Evolutionary conservation across 352 stramenopile species (phyloP), one percentile per base, ranked within the genome.

Genomic region (Globisporangium yorkense): DNA sequence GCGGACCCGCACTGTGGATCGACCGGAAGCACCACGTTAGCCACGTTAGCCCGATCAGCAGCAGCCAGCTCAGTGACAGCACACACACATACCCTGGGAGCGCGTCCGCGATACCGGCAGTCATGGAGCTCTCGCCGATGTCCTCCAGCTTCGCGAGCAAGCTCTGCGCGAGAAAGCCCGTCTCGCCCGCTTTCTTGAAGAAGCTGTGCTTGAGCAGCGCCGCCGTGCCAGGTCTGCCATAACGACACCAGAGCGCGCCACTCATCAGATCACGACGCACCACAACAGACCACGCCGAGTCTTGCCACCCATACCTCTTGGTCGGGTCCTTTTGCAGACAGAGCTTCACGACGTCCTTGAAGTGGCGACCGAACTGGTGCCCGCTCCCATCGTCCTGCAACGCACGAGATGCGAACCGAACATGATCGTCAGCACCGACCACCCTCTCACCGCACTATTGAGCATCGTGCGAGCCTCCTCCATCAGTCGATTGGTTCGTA

Each of bases 111-210:
- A 89, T 89, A 39, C 80, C 80, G 1, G 83, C 79, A 21, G 80
- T 93, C 82, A 96, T 94, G 31, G 84, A 94, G 59, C 70, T 92
- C 68, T 96, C 86, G 59, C 86, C 84, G 64, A 96, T 96, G 57
- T 96, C 86, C 67, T 94, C 84, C 33, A 96, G 69, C 63, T 89
- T 91, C 61, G 59, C 66, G 5, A 94, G 66, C 48, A 96, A 46
- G 51, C 74, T 88, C 31, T 71, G 51, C 13, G 84, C 83, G 35
- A 94, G 61, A 61, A 84, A 94, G 3, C 24, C 62, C 33, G 78
- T 86, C 48, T 88, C 82, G 24, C 77, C 77, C 35, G 87, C 86
- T 65, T 94, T 95, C 68, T 92, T 93, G 65, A 96, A 92, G 58
- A 95, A 96, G 55, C 76, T 91, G 70, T 96, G 82, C 70, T 94